These are phyloP conservation scores for Saturnispora mendoncae DNA, from an alignment of 805 yeast species.

Conservation along the genomic window DNA sequence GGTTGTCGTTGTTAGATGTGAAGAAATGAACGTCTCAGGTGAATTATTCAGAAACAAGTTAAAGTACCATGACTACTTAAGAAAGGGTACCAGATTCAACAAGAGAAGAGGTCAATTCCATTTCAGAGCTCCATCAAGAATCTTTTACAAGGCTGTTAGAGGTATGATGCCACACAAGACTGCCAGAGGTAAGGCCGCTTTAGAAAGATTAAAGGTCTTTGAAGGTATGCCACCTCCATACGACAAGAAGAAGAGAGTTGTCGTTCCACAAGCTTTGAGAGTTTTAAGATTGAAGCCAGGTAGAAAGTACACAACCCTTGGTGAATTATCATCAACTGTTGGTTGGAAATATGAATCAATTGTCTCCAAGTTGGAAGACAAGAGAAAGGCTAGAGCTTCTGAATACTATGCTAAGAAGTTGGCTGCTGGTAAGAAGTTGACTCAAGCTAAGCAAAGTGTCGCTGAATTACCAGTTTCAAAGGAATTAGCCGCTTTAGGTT, in stretches of 20 bases:
- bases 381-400: conserved; percentile 98
- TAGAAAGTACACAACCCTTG: conserved; percentile 98
- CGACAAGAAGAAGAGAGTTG: conserved; percentile 99
- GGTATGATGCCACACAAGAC: conserved; percentile 99
- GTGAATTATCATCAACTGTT: conserved; percentile 90
- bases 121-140: conserved; percentile 99
- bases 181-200: conserved; percentile 99
- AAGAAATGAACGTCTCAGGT: conserved; percentile 97
- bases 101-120: conserved; percentile 99
- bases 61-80: conserved; percentile 99
- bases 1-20: conserved; percentile 95
- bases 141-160: conserved; percentile 98
- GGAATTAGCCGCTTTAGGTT: conserved; percentile 95
- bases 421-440: conserved; percentile 88
- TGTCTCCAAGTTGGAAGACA: conserved; percentile 96
- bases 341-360: conserved; percentile 99
- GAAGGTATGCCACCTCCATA: conserved; percentile 99
- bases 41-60: conserved; percentile 99
- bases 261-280: conserved; percentile 99
- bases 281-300: conserved; percentile 99
- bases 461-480: conserved; percentile 86
- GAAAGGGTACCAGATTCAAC: conserved; percentile 99
- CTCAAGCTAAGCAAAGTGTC: conserved; percentile 77
- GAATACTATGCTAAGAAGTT: conserved; percentile 99
- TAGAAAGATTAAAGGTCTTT: conserved; percentile 97